Conservation (phyloP, 2,329 filamentous ascomycete genomes). For the Epichloe brachyelytri region DNA sequence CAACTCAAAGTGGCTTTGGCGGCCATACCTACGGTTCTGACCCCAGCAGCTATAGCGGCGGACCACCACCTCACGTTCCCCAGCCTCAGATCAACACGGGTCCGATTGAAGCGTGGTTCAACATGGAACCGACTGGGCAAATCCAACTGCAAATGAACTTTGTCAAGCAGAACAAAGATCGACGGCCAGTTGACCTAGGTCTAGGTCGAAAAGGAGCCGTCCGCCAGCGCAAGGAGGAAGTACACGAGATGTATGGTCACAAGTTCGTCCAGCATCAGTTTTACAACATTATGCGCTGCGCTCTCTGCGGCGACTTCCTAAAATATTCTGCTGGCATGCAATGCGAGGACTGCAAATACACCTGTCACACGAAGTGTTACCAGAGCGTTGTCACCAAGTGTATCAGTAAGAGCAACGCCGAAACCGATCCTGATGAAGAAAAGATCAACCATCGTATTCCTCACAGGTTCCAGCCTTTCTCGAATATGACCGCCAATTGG, state of each 20-base stretch:
- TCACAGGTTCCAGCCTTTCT: slow-evolving; percentile 92
- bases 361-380: slow-evolving; percentile 97
- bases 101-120: slow-evolving; percentile 90
- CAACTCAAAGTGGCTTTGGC: slow-evolving; percentile 30
- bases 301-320: slow-evolving; percentile 92
- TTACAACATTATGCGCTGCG: slow-evolving; percentile 99
- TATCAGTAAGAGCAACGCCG: slow-evolving; percentile 98
- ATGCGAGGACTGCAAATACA: slow-evolving; percentile 99
- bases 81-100: slow-evolving; percentile 42
- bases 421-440: slow-evolving; percentile 95
- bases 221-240: slow-evolving; percentile 92
- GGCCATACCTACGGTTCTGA: slow-evolving; percentile 23
- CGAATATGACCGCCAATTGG: slow-evolving; percentile 97
- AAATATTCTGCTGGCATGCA: slow-evolving; percentile 99
- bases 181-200: slow-evolving; percentile 72
- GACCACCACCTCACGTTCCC: slow-evolving; percentile 16
- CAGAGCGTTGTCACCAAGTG: slow-evolving; percentile 95
- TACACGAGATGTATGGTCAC: slow-evolving; percentile 98
- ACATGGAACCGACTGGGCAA: slow-evolving; percentile 82
- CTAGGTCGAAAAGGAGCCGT: slow-evolving; percentile 92
- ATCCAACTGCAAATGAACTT: slow-evolving; percentile 90
- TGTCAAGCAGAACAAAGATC: slow-evolving; percentile 76
- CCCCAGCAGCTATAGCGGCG: slow-evolving; percentile 16
- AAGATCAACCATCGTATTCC: slow-evolving; percentile 99
- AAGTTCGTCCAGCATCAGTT: slow-evolving; percentile 98